Evolutionary conservation across 2,329 filamentous ascomycete species (phyloP), one percentile per base, ranked within the genome.

Genomic region (Ceratocystis cacaofunesta): DNA sequence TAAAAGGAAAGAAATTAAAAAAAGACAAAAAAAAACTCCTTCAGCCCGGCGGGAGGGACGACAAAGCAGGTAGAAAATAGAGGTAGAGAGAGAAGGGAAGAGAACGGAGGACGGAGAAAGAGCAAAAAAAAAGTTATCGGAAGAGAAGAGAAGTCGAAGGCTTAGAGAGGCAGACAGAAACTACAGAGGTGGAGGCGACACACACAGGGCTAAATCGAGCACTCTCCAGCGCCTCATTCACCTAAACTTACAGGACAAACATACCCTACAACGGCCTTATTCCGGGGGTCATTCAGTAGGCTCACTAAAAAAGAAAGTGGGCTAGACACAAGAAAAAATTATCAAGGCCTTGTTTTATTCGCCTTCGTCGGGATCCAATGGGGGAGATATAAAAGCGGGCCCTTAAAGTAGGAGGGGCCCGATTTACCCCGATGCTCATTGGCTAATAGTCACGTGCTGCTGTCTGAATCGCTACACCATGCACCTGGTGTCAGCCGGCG

Each of bases 391-490:
- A n/a, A 48, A 65, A 65, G 63, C 60, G 66, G 66, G 63, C 62
- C 55, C 50, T 41, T 63, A 5, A n/a, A 32, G 28, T 28, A 25
- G 28, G 22, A 22, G 65, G 68, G 68, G 65, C 66, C 67, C 65
- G 68, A 69, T 68, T 68, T 69, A 66, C 63, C 68, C 68, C 68
- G 67, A 68, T 64, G 46, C 68, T 69, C 63, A 69, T 69, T 69
- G 68, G 68, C 52, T 62, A 36, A 28, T 61, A 22, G 61, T 67
- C 68, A 69, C 67, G 68, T 69, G 68, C 55, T 1, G 28, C 7
- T 58, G 12, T 1, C n/a, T 12, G 28, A 2, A n/a, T 32, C 55
- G 15, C 25, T 15, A 36, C 17, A 19, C 25, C 6, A 1, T 25
- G 15, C 63, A 67, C 28, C 36, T 46, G 50, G 7, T 32, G 50